Evolutionary conservation across 2,329 filamentous ascomycete species (phyloP).

Genomic region (Paecilomyces sp.): DNA sequence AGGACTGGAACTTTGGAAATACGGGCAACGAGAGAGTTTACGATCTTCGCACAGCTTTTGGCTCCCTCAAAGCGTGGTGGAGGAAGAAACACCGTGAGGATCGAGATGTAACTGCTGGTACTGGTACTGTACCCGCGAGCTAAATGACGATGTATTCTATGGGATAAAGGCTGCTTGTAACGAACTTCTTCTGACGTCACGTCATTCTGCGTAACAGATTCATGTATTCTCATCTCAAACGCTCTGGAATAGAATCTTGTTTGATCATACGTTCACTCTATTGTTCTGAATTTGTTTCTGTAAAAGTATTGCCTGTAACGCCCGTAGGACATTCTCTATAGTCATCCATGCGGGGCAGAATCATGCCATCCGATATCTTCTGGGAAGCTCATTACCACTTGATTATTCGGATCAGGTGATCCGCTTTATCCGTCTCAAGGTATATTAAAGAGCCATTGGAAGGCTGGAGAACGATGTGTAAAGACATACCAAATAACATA

Average conservation of each 20-base stretch:
- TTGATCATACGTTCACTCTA: neutral
- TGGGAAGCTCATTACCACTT: neutral
- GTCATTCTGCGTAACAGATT: neutral
- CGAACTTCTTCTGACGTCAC: neutral
- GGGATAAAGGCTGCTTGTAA: neutral
- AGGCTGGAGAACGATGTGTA: neutral
- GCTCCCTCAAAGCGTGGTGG: neutral
- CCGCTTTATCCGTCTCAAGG: neutral
- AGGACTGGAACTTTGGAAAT: neutral
- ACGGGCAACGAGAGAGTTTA: neutral
- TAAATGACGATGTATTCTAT: neutral
- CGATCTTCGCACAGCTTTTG: neutral
- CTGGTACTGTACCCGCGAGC: neutral
- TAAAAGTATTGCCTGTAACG: neutral
- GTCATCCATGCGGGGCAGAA: neutral
- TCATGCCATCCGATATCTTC: neutral
- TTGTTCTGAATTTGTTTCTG: neutral
- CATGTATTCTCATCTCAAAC: neutral
- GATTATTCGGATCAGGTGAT: neutral
- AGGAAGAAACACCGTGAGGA: neutral
- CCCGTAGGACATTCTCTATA: neutral
- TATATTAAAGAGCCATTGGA: neutral
- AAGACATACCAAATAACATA: too few relatives aligned
- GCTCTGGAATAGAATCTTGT: neutral
- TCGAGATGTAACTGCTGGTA: neutral